Evolutionary conservation across 305 asterid species (phyloP).

Genomic region (Solanum hybrid): DNA sequence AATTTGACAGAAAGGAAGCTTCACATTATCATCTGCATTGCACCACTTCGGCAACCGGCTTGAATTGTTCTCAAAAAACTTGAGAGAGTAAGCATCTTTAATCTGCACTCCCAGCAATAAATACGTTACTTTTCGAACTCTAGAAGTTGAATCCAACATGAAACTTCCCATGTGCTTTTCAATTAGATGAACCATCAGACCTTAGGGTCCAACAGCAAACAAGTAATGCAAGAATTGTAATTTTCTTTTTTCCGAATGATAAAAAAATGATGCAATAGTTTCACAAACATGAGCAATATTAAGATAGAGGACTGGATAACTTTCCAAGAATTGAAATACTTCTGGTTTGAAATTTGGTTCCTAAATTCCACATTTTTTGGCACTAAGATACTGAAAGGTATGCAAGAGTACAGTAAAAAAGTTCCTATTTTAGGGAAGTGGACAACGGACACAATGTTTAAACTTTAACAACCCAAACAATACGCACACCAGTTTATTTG

Average conservation of each 20-base stretch:
- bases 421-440: neutral
- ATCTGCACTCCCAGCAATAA: slow-evolving; percentile 23
- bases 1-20: slow-evolving; percentile 70
- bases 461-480: neutral
- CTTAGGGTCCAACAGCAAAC: neutral
- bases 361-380: neutral
- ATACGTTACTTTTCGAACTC: neutral
- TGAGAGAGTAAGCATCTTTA: slow-evolving; percentile 37
- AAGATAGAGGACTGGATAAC: neutral
- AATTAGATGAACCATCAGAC: neutral
- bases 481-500: neutral
- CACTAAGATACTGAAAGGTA: neutral
- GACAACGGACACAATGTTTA: neutral
- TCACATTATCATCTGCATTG: slow-evolving; percentile 34
- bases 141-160: neutral
- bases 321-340: neutral
- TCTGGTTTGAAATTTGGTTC: neutral
- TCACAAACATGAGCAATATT: neutral
- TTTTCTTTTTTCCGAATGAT: neutral
- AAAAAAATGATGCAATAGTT: neutral
- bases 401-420: neutral
- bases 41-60: slow-evolving; percentile 43
- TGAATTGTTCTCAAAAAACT: slow-evolving; percentile 31
- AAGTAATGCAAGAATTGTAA: neutral
- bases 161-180: neutral